A percentile compares a stretch with the other conserved stretches of the same genome.
These are phyloP conservation scores for Citrullus amarus DNA, from an alignment of 306 rosid species.

Conservation along the genomic window DNA sequence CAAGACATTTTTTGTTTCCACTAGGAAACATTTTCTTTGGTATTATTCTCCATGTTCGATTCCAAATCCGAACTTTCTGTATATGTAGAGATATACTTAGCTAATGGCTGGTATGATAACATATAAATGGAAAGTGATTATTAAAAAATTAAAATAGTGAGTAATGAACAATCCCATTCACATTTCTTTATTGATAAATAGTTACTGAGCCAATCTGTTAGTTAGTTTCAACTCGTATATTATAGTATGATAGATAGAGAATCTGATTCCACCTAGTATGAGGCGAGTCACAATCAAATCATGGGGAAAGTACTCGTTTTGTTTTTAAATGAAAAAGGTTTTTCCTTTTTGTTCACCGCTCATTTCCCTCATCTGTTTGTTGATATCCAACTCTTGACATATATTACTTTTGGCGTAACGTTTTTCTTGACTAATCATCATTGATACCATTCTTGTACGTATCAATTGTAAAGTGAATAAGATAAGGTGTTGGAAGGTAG, in stretches of 20 bases:
- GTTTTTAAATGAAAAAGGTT: background rate
- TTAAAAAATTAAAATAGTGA: background rate
- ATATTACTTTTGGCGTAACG: background rate
- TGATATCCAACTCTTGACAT: background rate
- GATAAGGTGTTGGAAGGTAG: background rate
- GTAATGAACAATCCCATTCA: background rate
- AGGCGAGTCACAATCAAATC: background rate
- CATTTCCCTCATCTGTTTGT: background rate
- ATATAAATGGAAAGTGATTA: background rate
- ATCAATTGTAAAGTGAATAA: background rate
- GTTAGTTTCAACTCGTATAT: too few species aligned
- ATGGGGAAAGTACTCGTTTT: background rate
- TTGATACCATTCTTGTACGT: background rate
- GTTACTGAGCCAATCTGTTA: background rate
- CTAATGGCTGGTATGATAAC: background rate
- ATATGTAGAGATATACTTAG: background rate
- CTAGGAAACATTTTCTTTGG: background rate
- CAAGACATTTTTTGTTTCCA: background rate
- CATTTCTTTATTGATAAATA: background rate
- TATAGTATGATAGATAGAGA: background rate
- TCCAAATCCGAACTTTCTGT: background rate
- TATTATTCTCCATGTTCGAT: background rate
- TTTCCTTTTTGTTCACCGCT: background rate
- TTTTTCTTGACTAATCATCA: background rate
- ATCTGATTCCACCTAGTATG: background rate